These are phyloP conservation scores for Saccharomycopsis schoenii DNA, from an alignment of 805 yeast genomes.

Conservation along the genomic window DNA sequence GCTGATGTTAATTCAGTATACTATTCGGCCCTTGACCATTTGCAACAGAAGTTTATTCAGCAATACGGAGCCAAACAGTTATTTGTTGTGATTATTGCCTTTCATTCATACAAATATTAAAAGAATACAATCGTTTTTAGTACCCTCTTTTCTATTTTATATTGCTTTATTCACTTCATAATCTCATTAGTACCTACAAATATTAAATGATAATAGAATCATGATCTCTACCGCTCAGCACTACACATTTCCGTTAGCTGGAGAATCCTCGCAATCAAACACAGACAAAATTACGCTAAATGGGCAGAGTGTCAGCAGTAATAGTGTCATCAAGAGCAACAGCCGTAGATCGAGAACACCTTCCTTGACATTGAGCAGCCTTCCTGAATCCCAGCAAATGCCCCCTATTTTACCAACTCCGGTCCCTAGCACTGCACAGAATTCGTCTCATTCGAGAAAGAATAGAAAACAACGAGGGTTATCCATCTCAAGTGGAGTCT, in stretches of 20 bases:
- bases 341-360: background rate
- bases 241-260: background rate
- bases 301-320: background rate
- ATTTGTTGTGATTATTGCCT: too few relatives aligned
- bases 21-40: too few relatives aligned
- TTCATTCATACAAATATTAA: too few relatives aligned
- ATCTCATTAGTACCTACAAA: too few relatives aligned
- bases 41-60: too few relatives aligned
- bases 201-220: background rate
- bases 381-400: background rate
- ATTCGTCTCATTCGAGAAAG: background rate
- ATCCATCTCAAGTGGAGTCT: constrained; percentile 15
- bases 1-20: too few relatives aligned
- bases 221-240: constrained; percentile 1
- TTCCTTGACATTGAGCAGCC: background rate
- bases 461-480: constrained; percentile 12
- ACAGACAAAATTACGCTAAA: background rate
- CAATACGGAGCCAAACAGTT: too few relatives aligned
- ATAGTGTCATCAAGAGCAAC: background rate
- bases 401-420: background rate
- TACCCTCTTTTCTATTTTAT: background rate
- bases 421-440: background rate
- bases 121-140: too few relatives aligned
- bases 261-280: background rate
- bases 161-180: background rate